Conservation (phyloP, 2,329 filamentous ascomycete species). For the Graphilbum ipis-grandicollis region DNA sequence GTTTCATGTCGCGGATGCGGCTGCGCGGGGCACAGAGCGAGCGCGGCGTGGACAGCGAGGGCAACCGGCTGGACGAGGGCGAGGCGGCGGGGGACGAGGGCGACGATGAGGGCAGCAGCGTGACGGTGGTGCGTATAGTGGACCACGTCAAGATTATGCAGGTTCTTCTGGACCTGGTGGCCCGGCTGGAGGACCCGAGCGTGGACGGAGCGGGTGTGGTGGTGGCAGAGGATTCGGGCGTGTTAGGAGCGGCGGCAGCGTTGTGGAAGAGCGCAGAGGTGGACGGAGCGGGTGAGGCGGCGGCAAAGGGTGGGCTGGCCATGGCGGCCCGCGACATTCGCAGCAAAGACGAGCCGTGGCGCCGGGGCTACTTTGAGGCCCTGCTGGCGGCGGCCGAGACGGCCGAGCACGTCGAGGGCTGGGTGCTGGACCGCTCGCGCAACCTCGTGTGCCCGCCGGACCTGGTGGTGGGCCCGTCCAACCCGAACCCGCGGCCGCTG, state of each 20-base stretch:
- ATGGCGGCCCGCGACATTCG: constrained; percentile 41
- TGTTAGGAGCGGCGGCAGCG: constrained; percentile 18
- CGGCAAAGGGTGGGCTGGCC: not conserved
- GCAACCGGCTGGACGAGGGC: not conserved
- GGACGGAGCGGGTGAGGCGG: not conserved
- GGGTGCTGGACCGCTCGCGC: constrained; percentile 51
- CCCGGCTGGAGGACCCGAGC: constrained; percentile 49
- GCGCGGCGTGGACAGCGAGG: constrained; percentile 31
- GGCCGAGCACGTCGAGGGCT: constrained; percentile 68
- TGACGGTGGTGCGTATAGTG: constrained; percentile 20
- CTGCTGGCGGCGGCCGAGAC: constrained; percentile 61
- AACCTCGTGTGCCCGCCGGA: constrained; percentile 52
- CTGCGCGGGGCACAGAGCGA: constrained; percentile 47
- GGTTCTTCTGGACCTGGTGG: constrained; percentile 40
- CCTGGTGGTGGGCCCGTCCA: constrained; percentile 65
- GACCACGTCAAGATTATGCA: constrained; percentile 54
- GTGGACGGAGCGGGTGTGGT: constrained; percentile 49
- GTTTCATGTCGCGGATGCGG: constrained; percentile 48
- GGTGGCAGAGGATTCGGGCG: constrained; percentile 19
- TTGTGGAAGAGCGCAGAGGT: not conserved
- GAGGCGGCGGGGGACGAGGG: not conserved
- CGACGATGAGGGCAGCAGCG: not conserved
- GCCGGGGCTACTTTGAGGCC: constrained; percentile 67
- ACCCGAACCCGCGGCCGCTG: constrained; percentile 60
- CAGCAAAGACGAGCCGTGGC: constrained; percentile 66